These are phyloP conservation scores for Ogataea polymorpha DNA, from an alignment of 805 yeast genomes.

Conservation along the genomic window DNA sequence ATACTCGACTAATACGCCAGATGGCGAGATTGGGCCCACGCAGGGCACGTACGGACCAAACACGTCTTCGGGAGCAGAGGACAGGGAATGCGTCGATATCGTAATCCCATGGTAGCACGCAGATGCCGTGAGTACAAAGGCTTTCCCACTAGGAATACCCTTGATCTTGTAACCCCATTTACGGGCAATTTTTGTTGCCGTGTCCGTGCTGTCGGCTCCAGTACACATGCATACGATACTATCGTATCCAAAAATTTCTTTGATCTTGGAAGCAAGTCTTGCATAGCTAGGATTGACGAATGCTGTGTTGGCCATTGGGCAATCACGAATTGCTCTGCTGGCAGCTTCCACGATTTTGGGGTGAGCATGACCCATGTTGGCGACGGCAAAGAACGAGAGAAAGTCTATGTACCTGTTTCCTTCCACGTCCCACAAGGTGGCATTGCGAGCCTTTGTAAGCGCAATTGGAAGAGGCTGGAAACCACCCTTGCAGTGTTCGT, in stretches of 20 bases:
- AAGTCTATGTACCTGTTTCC: constrained; percentile 30
- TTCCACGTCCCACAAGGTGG: constrained; percentile 27
- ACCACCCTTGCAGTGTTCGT: constrained; percentile 29
- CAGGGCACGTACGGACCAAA: constrained; percentile 26
- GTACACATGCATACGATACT: constrained; percentile 24
- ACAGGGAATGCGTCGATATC: constrained; percentile 27
- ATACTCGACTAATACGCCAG: constrained; percentile 22
- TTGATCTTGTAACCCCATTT: constrained; percentile 28
- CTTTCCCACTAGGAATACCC: constrained; percentile 18
- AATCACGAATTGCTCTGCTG: constrained; percentile 19
- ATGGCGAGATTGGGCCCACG: constrained; percentile 26
- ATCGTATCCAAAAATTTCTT: constrained; percentile 22
- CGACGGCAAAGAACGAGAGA: constrained; percentile 29
- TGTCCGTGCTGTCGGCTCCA: constrained; percentile 30
- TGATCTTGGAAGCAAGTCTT: constrained; percentile 17
- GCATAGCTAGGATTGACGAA: constrained; percentile 26
- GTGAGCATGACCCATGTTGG: constrained; percentile 31
- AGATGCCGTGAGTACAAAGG: constrained; percentile 23
- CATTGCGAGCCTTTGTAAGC: constrained; percentile 20
- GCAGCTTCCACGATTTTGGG: constrained; percentile 30
- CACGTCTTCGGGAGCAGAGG: constrained; percentile 8
- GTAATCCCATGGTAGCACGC: constrained; percentile 30
- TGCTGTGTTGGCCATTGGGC: constrained; percentile 24
- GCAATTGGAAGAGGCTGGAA: constrained; percentile 27
- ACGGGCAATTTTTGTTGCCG: constrained; percentile 29